phyloP scores from a whole-genome alignment of 495 filamentous ascomycete species.

The Apodospora peruviana region DNA sequence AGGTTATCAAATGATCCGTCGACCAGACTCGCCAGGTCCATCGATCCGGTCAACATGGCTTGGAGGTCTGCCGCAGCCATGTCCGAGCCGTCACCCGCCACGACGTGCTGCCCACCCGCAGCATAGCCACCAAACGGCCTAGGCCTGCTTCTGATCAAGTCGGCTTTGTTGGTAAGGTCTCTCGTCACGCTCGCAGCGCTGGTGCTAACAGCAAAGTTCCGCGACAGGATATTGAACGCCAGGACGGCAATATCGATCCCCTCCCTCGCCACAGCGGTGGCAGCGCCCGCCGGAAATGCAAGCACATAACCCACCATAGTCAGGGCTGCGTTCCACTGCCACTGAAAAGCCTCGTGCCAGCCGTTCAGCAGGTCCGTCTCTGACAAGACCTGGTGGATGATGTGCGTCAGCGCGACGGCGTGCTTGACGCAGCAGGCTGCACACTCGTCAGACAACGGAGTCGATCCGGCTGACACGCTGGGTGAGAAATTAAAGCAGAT shows the following conservation, averaged over 20 bases:
- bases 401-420: constrained; percentile 44
- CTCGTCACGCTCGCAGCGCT: constrained; percentile 38
- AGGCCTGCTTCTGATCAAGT: neutral
- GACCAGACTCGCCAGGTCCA: constrained; percentile 6
- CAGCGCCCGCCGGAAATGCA: constrained; percentile 28
- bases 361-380: constrained; percentile 40
- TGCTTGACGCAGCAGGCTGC: constrained; percentile 38
- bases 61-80: neutral
- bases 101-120: neutral
- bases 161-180: constrained; percentile 13
- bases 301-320: constrained; percentile 45
- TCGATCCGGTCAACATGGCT: constrained; percentile 1
- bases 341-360: constrained; percentile 48
- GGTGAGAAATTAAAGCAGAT: constrained; percentile 34
- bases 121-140: neutral
- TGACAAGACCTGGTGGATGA: constrained; percentile 43
- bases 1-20: neutral
- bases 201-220: constrained; percentile 36
- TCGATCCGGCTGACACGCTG: neutral
- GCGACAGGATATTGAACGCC: constrained; percentile 42
- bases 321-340: constrained; percentile 49
- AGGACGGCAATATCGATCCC: constrained; percentile 34
- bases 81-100: no score
- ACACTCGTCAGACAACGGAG: constrained; percentile 21
- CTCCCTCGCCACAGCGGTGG: constrained; percentile 26